Conservation (phyloP, 2,329 filamentous ascomycete species). For the Sarocladium oryzae region DNA sequence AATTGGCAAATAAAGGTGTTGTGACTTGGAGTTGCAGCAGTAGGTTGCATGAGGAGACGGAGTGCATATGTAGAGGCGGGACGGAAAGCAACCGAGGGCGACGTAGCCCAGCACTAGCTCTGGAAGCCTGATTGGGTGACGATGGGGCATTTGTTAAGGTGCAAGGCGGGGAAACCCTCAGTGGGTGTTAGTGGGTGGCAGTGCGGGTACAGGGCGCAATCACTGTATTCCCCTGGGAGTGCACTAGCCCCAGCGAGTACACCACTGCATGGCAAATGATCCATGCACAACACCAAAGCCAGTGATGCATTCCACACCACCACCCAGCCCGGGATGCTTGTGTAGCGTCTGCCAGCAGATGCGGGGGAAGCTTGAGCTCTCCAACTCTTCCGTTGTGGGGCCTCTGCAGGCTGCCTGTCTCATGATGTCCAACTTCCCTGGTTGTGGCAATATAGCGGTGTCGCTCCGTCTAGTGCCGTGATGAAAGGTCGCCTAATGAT, state of each 20-base stretch:
- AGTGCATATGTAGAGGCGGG: neutral
- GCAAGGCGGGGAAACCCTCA: neutral
- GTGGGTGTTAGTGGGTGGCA: neutral
- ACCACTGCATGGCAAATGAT: no score
- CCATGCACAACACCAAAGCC: no score
- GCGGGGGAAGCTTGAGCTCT: conserved; percentile 8
- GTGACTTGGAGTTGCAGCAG: neutral
- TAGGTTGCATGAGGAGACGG: neutral
- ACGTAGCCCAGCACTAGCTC: neutral
- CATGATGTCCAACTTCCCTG: neutral
- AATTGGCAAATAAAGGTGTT: neutral
- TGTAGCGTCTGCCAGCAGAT: neutral
- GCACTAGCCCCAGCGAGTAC: neutral
- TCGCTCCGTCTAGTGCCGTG: conserved; percentile 3
- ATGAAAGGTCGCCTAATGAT: conserved; percentile 1
- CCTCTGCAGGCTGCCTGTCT: neutral
- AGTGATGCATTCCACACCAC: neutral
- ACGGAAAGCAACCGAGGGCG: conserved; percentile 9
- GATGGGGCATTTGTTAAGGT: neutral
- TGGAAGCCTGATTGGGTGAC: conserved; percentile 3
- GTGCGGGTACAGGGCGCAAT: neutral
- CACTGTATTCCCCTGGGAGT: neutral
- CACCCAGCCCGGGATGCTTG: neutral
- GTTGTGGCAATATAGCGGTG: neutral
- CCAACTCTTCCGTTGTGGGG: conserved; percentile 3